Conservation (phyloP, 345 rosid species). For the Crucihimalaya himalaica region DNA sequence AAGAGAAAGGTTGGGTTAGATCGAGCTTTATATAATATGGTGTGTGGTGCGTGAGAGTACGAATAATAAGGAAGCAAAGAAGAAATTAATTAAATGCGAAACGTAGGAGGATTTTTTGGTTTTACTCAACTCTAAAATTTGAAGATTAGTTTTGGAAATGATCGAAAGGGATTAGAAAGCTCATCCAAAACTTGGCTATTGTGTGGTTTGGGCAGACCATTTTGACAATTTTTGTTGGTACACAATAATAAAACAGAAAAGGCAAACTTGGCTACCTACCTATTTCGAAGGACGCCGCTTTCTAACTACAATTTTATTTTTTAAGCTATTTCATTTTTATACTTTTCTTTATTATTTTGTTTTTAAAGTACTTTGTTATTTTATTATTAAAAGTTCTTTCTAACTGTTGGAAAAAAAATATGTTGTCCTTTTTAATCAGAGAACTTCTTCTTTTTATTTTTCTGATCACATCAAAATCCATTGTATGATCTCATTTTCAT, state of each 20-base stretch:
- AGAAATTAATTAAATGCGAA: not conserved
- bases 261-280: constrained; percentile 26
- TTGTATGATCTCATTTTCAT: not conserved
- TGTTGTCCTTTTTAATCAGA: constrained; percentile 8
- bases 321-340: not conserved
- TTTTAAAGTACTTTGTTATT: not conserved
- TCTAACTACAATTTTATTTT: constrained; percentile 11
- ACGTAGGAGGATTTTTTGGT: not conserved
- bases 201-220: not conserved
- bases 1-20: not conserved
- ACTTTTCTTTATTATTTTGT: not conserved
- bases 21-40: not conserved
- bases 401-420: not conserved
- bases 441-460: not conserved
- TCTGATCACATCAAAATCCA: constrained; percentile 23
- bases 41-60: not conserved
- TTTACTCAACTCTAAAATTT: not conserved
- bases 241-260: constrained; percentile 14
- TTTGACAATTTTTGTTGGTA: constrained; percentile 3
- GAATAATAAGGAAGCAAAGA: not conserved
- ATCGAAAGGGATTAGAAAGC: not conserved
- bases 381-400: not conserved
- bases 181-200: not conserved
- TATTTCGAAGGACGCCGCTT: constrained; percentile 30
- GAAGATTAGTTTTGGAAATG: constrained; percentile 4